Evolutionary conservation across 2,329 filamentous ascomycete species (phyloP), one percentile per base, ranked within the genome.

Genomic region (Plectosphaerella cucumerina): DNA sequence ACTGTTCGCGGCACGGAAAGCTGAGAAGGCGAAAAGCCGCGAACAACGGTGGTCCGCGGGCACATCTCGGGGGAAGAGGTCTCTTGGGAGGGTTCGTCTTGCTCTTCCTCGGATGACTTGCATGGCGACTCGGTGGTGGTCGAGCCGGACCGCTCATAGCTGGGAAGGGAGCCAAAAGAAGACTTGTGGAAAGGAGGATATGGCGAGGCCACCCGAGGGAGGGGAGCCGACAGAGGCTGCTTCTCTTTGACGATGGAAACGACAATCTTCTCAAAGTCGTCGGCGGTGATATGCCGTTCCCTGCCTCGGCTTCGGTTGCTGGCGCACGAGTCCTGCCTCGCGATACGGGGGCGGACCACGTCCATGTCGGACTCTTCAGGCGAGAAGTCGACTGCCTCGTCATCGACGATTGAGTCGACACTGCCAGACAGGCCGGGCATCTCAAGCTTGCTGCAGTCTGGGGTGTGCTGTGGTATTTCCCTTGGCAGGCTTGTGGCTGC

Each of bases 201-300:
- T 11, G 66, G 62, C n/a, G 65, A 59, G 60, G 66, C 58, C 58
- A 71, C 66, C 45, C 66, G 63, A 17, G 79, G 75, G 9, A 84
- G 68, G 60, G 76, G 82, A 48, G 75, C 72, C 57, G 70, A 70
- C 58, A 93, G 75, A 44, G 80, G 79, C 68, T 85, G 84, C 70
- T 89, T 90, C 70, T 94, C 87, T 69, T 95, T 89, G 65, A 97
- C 94, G 50, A 97, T 97, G 37, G 87, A 90, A 51, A 89, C 84
- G 41, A 97, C 90, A 82, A 97, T 95, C 74, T 95, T 95, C 70
- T 96, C 90, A 26, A 97, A 79, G 61, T 94, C 89, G 62, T 90
- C 82, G 6, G 93, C 90, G n/a, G 91, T 95, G 59, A 97, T 93
- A 71, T 96, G 92, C 63, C 89, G 87, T 66, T 94, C 89, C 50